Base-by-base conservation (phyloP, 805 yeast species). In the Wickerhamomyces canadensis region DNA sequence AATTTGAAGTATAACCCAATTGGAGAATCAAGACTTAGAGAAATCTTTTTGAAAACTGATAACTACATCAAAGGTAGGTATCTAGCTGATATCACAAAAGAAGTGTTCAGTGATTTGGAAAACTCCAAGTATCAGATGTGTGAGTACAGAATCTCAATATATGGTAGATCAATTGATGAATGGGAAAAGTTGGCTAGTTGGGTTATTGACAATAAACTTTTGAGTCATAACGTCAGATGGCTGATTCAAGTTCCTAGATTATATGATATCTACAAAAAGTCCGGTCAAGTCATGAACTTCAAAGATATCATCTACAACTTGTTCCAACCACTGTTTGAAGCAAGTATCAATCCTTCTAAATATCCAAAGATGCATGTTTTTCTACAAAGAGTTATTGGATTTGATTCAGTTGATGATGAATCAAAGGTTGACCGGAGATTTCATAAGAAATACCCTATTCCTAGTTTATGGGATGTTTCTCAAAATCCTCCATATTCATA, bases 401-500 rank as follows among this genome's bases (percentile, higher is more conserved):
- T 93, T 61, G 99, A 93, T 62, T 86, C 96, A 5, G 99, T 93
- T 24, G 99, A 93, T 61, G 99, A 93, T 62, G 99, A 93, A 62
- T 85, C 96, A 10, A 93, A 94, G 59, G 74, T 76, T 30, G 98
- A 93, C 60, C 78, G 87, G 46, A 74, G 89, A 41, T 72, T 83
- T 53, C 89, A 81, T 49, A 78, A 77, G 43, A 88, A 84, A 57
- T 88, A 72, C 56, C 98, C 98, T 1, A 64, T 76, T n/a, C 94
- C 99, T 26, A 68, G 78, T 12, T 65, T 80, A 41, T 93, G 99
- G 99, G 75, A 76, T 48, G 63, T 72, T 27, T 55, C 74, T 4
- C 74, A 73, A 51, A 93, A 91, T 62, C 99, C 99, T 9, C 98
- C 99, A n/a, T 93, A 94, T 64, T 85, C 96, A 1, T 93, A 93